Base-by-base conservation (phyloP, 345 rosid species). In the Lumnitzera racemosa region DNA sequence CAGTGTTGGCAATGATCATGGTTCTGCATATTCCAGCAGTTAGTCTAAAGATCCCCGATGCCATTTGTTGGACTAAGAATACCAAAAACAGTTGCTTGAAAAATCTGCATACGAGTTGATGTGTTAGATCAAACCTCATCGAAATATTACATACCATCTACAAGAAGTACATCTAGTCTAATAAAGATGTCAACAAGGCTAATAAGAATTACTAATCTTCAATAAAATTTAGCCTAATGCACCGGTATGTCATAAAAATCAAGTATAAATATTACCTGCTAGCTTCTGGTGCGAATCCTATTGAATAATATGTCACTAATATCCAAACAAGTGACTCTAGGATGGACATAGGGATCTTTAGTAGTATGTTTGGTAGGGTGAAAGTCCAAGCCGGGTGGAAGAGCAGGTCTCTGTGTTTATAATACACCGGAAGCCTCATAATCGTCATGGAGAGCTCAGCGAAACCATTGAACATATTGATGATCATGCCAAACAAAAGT, bases 361-460 rank as follows among this genome's bases (percentile, higher is more conserved):
- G 78, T 64, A 90, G 71, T 75, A 83, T 77, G 15, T 82, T 78
- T 11, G 97, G 92, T 16, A 94, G 68, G 9, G 89, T 83, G 65
- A 81, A 90, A 25, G 95, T 73, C 97, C 99, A 94, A 1, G 85
- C 67, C 15, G 99, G 99, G 46, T 94, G 84, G 51, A 88, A 86
- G 54, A 81, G 67, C 48, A 90, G 90, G 58, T 94, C 97, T 49
- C 97, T 80, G 51, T 94, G 99, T 85, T 94, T 90, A 78, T 81
- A 90, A 48, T 90, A 88, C 63, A 90, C 96, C 2, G 95, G 90
- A 69, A 94, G 92, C 61, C 97, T 83, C 43, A 36, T 61, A 49
- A 94, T 82, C 72, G 75, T 81, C 69, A 88, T 13, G 7, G 97
- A 12, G 9, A 94, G 88, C 84, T 90, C 99, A 0, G 96, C 57